phyloP scores from a whole-genome alignment of 2,329 filamentous ascomycete genomes.

The Eutypella sp. region DNA sequence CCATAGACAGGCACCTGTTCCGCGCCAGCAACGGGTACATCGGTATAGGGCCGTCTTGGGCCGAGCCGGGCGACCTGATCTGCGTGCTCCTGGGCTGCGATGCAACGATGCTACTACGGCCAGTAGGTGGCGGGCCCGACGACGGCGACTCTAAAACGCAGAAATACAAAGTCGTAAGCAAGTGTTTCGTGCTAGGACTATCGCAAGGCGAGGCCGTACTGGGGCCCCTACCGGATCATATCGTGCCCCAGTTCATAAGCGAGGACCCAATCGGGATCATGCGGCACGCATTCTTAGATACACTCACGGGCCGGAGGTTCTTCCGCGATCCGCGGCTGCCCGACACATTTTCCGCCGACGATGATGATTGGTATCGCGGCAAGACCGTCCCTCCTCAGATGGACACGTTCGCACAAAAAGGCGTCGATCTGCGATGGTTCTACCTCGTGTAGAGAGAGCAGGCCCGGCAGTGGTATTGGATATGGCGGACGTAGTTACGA shows the following conservation, averaged over 20 bases:
- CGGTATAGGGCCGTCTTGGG: constrained; percentile 1
- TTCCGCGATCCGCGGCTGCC: constrained; percentile 9
- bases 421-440: constrained; percentile 5
- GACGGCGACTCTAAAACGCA: too few species aligned
- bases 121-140: constrained; percentile 1
- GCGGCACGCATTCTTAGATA: not conserved
- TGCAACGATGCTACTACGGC: constrained; percentile 1
- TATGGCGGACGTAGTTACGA: too few species aligned
- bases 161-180: constrained; percentile 3
- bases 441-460: constrained; percentile 12
- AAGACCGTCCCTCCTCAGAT: not conserved
- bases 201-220: constrained; percentile 5
- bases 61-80: constrained; percentile 5
- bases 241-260: not conserved
- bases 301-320: constrained; percentile 1
- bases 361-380: constrained; percentile 2
- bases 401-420: not conserved
- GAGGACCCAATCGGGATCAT: not conserved
- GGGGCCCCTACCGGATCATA: constrained; percentile 5
- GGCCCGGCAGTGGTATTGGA: too few species aligned
- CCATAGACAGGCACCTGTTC: constrained; percentile 1
- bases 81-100: constrained; percentile 6
- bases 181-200: constrained; percentile 3
- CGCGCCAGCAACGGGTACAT: constrained; percentile 1
- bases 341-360: constrained; percentile 3